Percentiles rank a stretch among this genome's conserved stretches.
Conservation (phyloP, 2,329 filamentous ascomycete genomes). For the Claviceps maximensis region DNA sequence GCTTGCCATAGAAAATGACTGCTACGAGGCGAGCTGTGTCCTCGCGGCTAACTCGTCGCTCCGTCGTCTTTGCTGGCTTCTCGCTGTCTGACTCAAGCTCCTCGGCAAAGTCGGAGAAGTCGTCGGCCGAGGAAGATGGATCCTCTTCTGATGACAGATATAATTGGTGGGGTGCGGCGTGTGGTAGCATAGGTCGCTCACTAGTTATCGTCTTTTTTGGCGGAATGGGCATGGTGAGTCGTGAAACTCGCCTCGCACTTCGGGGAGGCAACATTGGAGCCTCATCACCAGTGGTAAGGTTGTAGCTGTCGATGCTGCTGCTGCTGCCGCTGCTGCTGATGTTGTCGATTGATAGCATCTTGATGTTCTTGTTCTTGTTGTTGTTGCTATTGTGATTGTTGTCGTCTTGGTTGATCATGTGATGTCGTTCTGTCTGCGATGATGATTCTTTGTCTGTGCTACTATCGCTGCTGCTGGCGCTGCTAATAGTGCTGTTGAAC, state of each 20-base stretch:
- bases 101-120: slow-evolving; percentile 37
- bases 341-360: slow-evolving; percentile 17
- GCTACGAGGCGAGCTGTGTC: slow-evolving; percentile 46
- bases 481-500: not conserved
- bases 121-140: slow-evolving; percentile 47
- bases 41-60: slow-evolving; percentile 32
- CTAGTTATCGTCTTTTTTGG: slow-evolving; percentile 21
- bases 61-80: slow-evolving; percentile 13
- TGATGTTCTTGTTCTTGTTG: slow-evolving; percentile 9
- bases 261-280: slow-evolving; percentile 34
- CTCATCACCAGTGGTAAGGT: slow-evolving; percentile 10
- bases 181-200: slow-evolving; percentile 20
- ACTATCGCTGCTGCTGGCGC: slow-evolving; percentile 2
- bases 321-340: slow-evolving; percentile 9
- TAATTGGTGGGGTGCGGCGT: slow-evolving; percentile 39
- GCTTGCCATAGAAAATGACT: slow-evolving; percentile 46
- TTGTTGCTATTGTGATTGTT: slow-evolving; percentile 9
- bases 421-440: not conserved
- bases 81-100: slow-evolving; percentile 34
- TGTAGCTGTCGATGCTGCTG: slow-evolving; percentile 7
- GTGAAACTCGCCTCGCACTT: slow-evolving; percentile 36
- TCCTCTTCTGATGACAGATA: slow-evolving; percentile 57
- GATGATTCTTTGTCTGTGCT: not conserved
- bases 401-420: slow-evolving; percentile 9
- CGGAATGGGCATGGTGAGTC: slow-evolving; percentile 21